phyloP scores from a whole-genome alignment of 306 rosid species.

The Fragaria vesca region DNA sequence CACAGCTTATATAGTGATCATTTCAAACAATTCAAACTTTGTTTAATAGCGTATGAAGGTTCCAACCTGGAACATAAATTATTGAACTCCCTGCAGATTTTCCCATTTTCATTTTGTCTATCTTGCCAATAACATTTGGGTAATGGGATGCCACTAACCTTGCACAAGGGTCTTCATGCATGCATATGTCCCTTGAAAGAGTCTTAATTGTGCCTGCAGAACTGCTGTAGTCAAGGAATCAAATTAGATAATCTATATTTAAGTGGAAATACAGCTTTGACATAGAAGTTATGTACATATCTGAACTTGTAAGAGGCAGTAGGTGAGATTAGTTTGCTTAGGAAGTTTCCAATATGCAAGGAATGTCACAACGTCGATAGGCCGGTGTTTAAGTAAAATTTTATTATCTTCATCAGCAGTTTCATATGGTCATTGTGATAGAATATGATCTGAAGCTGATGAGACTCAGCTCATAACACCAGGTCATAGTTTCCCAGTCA shows the following conservation, averaged over 20 bases:
- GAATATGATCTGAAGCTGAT: not conserved
- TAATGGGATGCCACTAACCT: conserved; percentile 2
- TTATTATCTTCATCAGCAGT: not conserved
- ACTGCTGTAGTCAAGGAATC: not conserved
- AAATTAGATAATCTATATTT: not conserved
- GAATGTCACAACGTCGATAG: not conserved
- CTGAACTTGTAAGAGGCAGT: conserved; percentile 13
- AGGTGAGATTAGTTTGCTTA: conserved; percentile 2
- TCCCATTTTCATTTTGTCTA: not conserved
- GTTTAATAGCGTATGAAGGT: conserved; percentile 7
- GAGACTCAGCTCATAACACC: not conserved
- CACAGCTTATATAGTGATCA: conserved; percentile 23
- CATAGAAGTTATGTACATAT: not conserved
- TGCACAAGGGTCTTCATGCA: not conserved
- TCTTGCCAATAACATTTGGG: not conserved
- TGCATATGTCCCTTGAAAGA: not conserved
- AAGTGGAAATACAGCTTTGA: not conserved
- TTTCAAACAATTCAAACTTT: conserved; percentile 6
- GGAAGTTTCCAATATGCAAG: not conserved
- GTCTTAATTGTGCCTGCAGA: not conserved
- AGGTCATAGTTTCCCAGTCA: not conserved
- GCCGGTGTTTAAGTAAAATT: not conserved
- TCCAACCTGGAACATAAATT: conserved; percentile 10
- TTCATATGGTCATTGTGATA: not conserved
- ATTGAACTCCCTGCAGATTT: not conserved